Base-by-base conservation (phyloP, 1,284 basidiomycete genomes). In the Ustilago curta region DNA sequence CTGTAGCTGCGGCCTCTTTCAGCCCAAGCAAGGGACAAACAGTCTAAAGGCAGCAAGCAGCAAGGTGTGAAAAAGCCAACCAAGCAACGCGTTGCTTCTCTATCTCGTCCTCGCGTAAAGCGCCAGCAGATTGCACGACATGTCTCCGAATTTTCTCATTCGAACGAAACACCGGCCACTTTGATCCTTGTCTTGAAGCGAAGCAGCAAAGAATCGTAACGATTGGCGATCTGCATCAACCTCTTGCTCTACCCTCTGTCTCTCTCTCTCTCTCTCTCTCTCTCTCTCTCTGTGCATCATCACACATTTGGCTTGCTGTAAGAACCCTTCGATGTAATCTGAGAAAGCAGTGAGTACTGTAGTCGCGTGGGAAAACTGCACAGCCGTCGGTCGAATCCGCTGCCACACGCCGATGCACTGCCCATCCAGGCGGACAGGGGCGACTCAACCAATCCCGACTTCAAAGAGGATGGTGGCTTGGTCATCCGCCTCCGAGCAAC, bases 21-120 rank as follows among this genome's bases (percentile, higher is more conserved):
- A 44, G 4, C 29, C n/a, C 16, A 55, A 9, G 47, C 47, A 48
- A 48, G 47, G 47, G 47, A 29, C 27, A 19, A 48, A 48, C 23
- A 45, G 21, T 23, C 11, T 25, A 11, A 25, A 11, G n/a, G 11
- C 21, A 23, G 21, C 42, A 8, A 21, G 42, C 11, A 21, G 43
- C 35, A 14, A 37, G 35, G 35, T 37, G 35, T 37, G 35, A 37
- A 37, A 37, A 14, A n/a, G n/a, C n/a, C n/a, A n/a, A n/a, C 23
- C 23, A 27, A 25, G 23, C 43, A 27, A 14, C 12, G 14, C 23
- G 23, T 16, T 1, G 8, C 12, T 37, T 37, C 11, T 16, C 14
- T 12, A 4, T 37, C 35, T 37, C 35, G 16, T 12, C 25, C 23
- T 45, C 23, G 23, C 12, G 12, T 14, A 45, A 45, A 45, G 23